phyloP scores from a whole-genome alignment of 2,329 filamentous ascomycete genomes.

The Penicillium brasilianum region DNA sequence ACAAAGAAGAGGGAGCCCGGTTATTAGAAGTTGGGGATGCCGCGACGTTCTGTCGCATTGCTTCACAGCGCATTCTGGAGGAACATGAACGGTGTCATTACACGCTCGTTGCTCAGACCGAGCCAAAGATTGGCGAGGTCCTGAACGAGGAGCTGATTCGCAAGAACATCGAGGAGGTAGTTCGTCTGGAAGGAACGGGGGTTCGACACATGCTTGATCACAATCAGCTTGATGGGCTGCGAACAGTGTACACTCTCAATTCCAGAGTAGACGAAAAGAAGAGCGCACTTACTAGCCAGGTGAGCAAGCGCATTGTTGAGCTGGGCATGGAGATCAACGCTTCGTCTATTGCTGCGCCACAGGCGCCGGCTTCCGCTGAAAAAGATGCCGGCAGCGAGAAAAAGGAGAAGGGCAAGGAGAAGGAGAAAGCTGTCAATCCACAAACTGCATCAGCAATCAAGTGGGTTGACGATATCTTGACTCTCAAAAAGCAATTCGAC shows the following conservation, averaged over 20 bases:
- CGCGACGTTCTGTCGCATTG: slow-evolving; percentile 78
- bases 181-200: slow-evolving; percentile 83
- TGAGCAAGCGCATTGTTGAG: slow-evolving; percentile 77
- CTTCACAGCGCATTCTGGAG: slow-evolving; percentile 74
- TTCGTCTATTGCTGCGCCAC: slow-evolving; percentile 60
- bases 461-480: slow-evolving; percentile 91
- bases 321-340: slow-evolving; percentile 83
- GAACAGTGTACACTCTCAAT: slow-evolving; percentile 81
- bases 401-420: slow-evolving; percentile 53
- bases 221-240: slow-evolving; percentile 76
- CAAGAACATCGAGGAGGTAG: slow-evolving; percentile 77
- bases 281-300: slow-evolving; percentile 67
- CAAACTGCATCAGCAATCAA: slow-evolving; percentile 86
- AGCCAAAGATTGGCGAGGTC: slow-evolving; percentile 73
- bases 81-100: slow-evolving; percentile 83
- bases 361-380: slow-evolving; percentile 51
- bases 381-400: slow-evolving; percentile 59
- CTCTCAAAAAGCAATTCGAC: slow-evolving; percentile 89
- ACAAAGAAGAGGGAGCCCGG: slow-evolving; percentile 73
- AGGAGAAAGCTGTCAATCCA: slow-evolving; percentile 67
- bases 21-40: slow-evolving; percentile 80
- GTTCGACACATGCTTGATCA: slow-evolving; percentile 91
- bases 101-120: slow-evolving; percentile 74
- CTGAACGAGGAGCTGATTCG: slow-evolving; percentile 82
- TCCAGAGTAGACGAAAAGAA: slow-evolving; percentile 77